Evolutionary conservation across 768 basidiomycete species (phyloP), one percentile per base, ranked within the genome.

Genomic region (Amanita rimosa): DNA sequence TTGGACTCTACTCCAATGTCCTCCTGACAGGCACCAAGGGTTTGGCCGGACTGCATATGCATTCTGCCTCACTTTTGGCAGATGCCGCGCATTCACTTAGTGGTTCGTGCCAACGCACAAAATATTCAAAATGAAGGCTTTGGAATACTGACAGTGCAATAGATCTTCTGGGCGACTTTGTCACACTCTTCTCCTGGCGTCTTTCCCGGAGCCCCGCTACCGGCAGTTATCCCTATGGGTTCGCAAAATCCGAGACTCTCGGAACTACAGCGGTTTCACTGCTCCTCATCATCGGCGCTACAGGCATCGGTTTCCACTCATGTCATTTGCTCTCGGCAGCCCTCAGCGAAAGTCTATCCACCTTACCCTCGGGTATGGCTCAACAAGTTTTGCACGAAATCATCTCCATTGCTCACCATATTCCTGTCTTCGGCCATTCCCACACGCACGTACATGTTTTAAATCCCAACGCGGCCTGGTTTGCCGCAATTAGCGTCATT

Each of bases 381-480:
- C 81, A 83, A 53, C 75, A 81, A 34, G 62, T 83, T n/a, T 62
- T 92, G 14, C 68, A 75, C 16, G 73, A 70, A 31, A 63, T 81
- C 16, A 72, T 80, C 9, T 67, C 75, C 13, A 67, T 71, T 31
- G 80, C 76, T 19, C 75, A 80, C 24, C 67, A 67, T n/a, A 59
- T 77, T 9, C 77, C 81, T 4, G 55, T 66, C 46, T 60, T 73
- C 14, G 74, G 79, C 27, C 79, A 87, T 57, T 67, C 57, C 33
- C 80, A 82, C 56, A 67, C 56, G 27, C 80, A 82, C 56, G 65
- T 67, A 2, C 79, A 81, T 51, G 66, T 67, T 1, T 76, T 96
- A 4, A 92, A 96, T 60, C 86, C 90, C 36, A 93, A 98, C 60
- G 96, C 96, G 16, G 92, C 93, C 24, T 98, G 94, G 93, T 94